phyloP scores from a whole-genome alignment of 306 rosid species.

The Lupinus albus region DNA sequence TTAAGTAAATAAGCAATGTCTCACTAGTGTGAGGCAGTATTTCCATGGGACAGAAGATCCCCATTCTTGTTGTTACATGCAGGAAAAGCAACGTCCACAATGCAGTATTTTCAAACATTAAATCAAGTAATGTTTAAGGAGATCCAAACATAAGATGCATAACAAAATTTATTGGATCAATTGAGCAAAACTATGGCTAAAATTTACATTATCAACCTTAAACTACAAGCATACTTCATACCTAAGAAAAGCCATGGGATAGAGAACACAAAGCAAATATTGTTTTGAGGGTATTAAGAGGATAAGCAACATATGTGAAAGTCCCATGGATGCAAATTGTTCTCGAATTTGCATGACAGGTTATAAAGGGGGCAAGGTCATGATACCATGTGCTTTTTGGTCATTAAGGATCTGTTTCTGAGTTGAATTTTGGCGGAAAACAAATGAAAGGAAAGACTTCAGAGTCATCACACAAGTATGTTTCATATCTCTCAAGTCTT shows the following conservation, averaged over 20 bases:
- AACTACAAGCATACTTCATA: conserved; percentile 15
- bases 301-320: conserved; percentile 16
- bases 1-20: neutral
- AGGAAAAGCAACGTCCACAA: neutral
- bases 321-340: conserved; percentile 8
- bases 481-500: too few relatives aligned
- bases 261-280: neutral
- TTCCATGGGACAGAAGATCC: too few relatives aligned
- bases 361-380: neutral
- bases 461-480: too few relatives aligned
- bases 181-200: conserved; percentile 1
- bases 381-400: neutral
- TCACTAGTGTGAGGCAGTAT: neutral
- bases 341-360: neutral
- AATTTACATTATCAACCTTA: conserved; percentile 12
- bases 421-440: too few relatives aligned
- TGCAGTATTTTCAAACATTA: neutral
- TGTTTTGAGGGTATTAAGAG: conserved; percentile 7
- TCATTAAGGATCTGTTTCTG: too few relatives aligned
- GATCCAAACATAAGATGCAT: conserved; percentile 9
- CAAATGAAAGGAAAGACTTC: too few relatives aligned
- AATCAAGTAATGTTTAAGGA: neutral
- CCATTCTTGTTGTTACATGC: neutral
- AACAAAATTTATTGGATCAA: conserved; percentile 22
- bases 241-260: neutral